A percentile compares a stretch with the other conserved stretches of the same genome.
phyloP scores from a whole-genome alignment of 768 basidiomycete species.

The Cubamyces sp. region DNA sequence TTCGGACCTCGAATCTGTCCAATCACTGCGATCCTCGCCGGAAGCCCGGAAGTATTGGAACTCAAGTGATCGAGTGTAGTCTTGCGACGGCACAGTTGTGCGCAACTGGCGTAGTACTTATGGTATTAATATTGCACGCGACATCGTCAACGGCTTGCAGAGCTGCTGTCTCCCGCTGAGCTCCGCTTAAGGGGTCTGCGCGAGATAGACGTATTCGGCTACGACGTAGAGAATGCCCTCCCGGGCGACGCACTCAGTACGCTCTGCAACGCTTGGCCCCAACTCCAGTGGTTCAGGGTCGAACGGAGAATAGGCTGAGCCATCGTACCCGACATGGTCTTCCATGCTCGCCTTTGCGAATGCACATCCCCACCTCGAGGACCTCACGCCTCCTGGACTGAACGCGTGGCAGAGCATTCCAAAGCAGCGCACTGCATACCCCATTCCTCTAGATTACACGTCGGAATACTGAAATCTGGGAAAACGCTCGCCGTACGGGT shows the following conservation, averaged over 20 bases:
- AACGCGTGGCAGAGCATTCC: too few species aligned
- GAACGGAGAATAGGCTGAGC: background rate
- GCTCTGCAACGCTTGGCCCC: background rate
- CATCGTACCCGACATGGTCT: background rate
- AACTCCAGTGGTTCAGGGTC: background rate
- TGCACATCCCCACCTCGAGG: background rate
- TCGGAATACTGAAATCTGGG: constrained; percentile 78
- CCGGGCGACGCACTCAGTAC: background rate
- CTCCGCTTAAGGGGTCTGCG: background rate
- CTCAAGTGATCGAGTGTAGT: too few species aligned
- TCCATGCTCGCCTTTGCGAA: background rate
- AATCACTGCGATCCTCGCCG: too few species aligned
- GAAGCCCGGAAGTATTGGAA: too few species aligned
- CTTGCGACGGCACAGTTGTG: too few species aligned
- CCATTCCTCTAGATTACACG: too few species aligned
- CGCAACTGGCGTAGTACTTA: too few species aligned
- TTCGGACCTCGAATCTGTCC: too few species aligned
- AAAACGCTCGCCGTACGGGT: constrained; percentile 71
- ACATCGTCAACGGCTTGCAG: too few species aligned
- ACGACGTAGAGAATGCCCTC: background rate
- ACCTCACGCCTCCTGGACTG: background rate
- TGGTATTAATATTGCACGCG: too few species aligned
- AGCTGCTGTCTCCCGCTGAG: too few species aligned
- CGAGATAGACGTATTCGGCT: background rate
- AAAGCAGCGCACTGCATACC: too few species aligned